Conservation (phyloP, 2,329 filamentous ascomycete species). For the Microthyrium microscopicum region DNA sequence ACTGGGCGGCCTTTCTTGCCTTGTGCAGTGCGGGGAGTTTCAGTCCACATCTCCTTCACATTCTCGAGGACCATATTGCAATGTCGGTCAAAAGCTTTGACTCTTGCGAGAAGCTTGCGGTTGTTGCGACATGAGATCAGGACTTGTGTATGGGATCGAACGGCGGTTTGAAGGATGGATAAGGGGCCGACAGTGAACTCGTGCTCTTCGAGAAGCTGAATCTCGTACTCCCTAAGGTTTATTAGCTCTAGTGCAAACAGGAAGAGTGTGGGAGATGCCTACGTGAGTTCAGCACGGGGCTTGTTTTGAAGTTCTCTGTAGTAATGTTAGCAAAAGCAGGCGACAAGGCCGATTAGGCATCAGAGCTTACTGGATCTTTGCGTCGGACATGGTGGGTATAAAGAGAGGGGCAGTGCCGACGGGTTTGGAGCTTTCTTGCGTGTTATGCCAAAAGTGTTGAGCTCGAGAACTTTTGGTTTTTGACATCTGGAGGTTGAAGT, state of each 20-base stretch:
- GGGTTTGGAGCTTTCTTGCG: too few species aligned
- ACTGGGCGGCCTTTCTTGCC: conserved; percentile 81
- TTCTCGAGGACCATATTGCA: conserved; percentile 99
- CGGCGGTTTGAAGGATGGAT: conserved; percentile 91
- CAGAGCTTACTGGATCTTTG: conserved; percentile 18
- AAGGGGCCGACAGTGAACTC: conserved; percentile 68
- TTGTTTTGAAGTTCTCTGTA: conserved; percentile 73
- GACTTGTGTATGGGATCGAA: conserved; percentile 86
- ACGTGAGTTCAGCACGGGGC: conserved; percentile 83
- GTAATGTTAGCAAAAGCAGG: conserved; percentile 7
- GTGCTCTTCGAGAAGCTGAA: conserved; percentile 64
- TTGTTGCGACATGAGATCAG: conserved; percentile 97
- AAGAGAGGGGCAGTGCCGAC: too few species aligned
- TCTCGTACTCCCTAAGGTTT: conserved; percentile 63
- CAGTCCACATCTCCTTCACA: conserved; percentile 99
- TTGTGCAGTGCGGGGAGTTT: conserved; percentile 65
- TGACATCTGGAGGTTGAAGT: too few species aligned
- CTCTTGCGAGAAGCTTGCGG: conserved; percentile 87
- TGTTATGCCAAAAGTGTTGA: too few species aligned
- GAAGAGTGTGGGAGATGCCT: conserved; percentile 25
- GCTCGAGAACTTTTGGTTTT: too few species aligned
- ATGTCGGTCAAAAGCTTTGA: conserved; percentile 96
- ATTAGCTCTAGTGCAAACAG: conserved; percentile 11
- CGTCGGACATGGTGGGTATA: conserved; percentile 22
- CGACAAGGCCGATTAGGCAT: not conserved